These are phyloP conservation scores for Rhinocladiella similis DNA, from an alignment of 2,329 filamentous ascomycete species.

Conservation along the genomic window DNA sequence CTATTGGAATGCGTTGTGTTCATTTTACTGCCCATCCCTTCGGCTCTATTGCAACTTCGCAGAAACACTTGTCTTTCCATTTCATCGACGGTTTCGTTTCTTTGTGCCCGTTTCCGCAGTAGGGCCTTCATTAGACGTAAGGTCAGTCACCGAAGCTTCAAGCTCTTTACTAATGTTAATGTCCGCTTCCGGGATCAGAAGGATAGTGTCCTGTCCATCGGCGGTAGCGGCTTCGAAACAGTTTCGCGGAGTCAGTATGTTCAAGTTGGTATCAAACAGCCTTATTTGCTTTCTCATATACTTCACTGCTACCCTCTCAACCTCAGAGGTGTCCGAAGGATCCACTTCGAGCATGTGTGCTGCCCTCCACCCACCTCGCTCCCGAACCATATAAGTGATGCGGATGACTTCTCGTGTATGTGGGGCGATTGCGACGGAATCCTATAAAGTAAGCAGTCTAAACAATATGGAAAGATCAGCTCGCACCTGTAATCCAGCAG, in stretches of 20 bases:
- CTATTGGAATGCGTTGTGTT: too few relatives aligned
- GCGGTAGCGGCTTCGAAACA: constrained; percentile 1
- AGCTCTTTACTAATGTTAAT: background rate
- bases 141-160: constrained; percentile 1
- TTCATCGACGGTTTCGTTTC: background rate
- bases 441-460: background rate
- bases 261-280: constrained; percentile 2
- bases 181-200: background rate
- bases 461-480: background rate
- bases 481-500: too few relatives aligned
- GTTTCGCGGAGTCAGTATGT: background rate
- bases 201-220: constrained; percentile 1
- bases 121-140: background rate
- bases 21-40: too few relatives aligned
- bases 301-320: background rate
- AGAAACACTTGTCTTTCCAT: background rate
- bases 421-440: background rate
- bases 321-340: background rate
- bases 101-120: background rate
- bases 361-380: background rate
- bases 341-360: background rate
- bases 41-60: too few relatives aligned
- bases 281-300: constrained; percentile 1
- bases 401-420: background rate
- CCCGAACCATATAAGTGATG: background rate